These are phyloP conservation scores for Blastobotrys aristatus DNA, from an alignment of 1,139 yeast species.

Conservation along the genomic window DNA sequence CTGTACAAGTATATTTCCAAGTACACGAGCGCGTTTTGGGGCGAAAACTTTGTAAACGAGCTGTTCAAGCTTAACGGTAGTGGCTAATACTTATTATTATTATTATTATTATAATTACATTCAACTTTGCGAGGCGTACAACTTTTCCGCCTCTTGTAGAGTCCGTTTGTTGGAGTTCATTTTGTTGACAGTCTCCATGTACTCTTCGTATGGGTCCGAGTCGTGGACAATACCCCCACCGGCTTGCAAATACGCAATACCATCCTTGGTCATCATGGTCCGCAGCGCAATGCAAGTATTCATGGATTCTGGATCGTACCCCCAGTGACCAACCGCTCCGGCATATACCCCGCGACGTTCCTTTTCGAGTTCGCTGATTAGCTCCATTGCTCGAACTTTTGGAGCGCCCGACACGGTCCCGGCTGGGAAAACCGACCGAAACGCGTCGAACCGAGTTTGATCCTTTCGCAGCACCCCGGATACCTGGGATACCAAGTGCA, in stretches of 20 bases:
- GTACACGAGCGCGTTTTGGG: constrained; percentile 96
- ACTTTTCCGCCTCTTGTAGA: constrained; percentile 80
- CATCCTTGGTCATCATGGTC: constrained; percentile 93
- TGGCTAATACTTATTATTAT: background rate
- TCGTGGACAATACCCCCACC: constrained; percentile 98
- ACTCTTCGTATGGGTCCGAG: constrained; percentile 93
- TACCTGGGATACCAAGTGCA: constrained; percentile 93
- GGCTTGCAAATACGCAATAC: constrained; percentile 88
- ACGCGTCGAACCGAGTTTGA: constrained; percentile 90
- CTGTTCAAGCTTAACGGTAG: constrained; percentile 33
- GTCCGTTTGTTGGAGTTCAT: constrained; percentile 92
- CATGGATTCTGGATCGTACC: constrained; percentile 88
- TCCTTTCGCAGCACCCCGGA: constrained; percentile 82
- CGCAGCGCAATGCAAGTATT: constrained; percentile 96
- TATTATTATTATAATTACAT: no score
- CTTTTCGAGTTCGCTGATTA: constrained; percentile 79
- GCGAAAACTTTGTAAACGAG: constrained; percentile 91
- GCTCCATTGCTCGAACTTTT: constrained; percentile 92
- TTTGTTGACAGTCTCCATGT: constrained; percentile 93
- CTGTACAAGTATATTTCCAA: constrained; percentile 82
- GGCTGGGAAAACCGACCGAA: constrained; percentile 96
- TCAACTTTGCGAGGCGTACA: constrained; percentile 43
- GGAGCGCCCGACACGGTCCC: constrained; percentile 99
- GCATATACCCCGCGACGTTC: constrained; percentile 97
- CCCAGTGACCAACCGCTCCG: constrained; percentile 99